A percentile compares a stretch with the other conserved stretches of the same genome.
Conservation (phyloP, 176 grass and related monocot species). For the Calamus simplicifolius region DNA sequence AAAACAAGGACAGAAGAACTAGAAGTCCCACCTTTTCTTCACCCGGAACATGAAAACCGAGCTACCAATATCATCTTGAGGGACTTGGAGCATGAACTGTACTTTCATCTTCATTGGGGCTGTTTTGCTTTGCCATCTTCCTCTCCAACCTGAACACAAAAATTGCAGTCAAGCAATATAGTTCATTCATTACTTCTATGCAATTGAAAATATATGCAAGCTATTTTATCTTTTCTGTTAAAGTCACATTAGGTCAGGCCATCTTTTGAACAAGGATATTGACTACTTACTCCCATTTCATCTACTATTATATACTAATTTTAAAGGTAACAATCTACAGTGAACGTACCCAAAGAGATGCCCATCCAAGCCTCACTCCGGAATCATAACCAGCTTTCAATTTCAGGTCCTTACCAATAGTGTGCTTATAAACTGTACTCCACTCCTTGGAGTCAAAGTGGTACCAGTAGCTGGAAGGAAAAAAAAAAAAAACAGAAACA, state of each 20-base stretch:
- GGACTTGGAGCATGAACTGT: slow-evolving; percentile 79
- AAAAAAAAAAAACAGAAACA: slow-evolving; percentile 13
- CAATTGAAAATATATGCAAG: no score
- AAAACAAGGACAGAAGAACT: slow-evolving; percentile 6
- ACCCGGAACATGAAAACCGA: slow-evolving; percentile 63
- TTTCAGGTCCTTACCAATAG: slow-evolving; percentile 67
- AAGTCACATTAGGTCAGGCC: no score
- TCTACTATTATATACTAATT: no score
- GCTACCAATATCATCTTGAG: slow-evolving; percentile 50
- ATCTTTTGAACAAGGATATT: no score
- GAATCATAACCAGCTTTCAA: slow-evolving; percentile 98
- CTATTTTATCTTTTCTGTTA: no score
- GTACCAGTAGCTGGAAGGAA: slow-evolving; percentile 68
- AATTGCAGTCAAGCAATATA: not conserved
- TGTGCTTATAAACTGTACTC: slow-evolving; percentile 84
- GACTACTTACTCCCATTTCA: no score
- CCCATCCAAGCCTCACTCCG: slow-evolving; percentile 56
- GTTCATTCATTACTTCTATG: no score
- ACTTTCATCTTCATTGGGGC: slow-evolving; percentile 79
- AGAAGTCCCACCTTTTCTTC: slow-evolving; percentile 97
- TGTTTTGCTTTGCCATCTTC: slow-evolving; percentile 54
- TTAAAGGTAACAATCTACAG: no score
- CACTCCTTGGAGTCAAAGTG: slow-evolving; percentile 56
- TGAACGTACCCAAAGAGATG: slow-evolving; percentile 78
- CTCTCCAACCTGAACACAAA: slow-evolving; percentile 57